Base-by-base conservation (phyloP, 495 filamentous ascomycete species). In the Hypoxylon perforatum region DNA sequence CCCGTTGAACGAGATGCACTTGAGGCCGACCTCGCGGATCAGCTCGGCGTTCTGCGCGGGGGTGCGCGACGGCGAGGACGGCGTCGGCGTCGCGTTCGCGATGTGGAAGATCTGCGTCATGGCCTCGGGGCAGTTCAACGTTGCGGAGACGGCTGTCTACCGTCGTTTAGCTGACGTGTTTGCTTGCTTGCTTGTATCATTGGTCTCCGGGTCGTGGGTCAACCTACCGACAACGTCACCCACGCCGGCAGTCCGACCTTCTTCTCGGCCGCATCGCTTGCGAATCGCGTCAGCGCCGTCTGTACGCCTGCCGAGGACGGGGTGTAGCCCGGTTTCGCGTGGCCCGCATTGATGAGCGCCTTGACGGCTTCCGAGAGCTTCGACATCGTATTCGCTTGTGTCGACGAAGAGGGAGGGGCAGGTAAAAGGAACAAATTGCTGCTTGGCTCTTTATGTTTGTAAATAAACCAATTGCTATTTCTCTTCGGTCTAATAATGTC, bases 1-100 rank as follows among this genome's bases (percentile, higher is more conserved):
- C 38, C 91, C 91, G 76, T 94, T 94, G 82, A 94, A 92, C 44
- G 85, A 86, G 72, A 94, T 92, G 75, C 90, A 93, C 74, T 94
- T 94, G 41, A 94, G 81, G 2, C 89, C 91, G 67, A 92, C 83
- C 69, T 92, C 91, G 66, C 91, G 87, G 82, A 94, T 91, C 17
- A 92, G 75, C 73, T 92, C 90, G 45, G 90, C 90, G 6, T 85
- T 83, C 38, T 81, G 76, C n/a, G 88, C 77, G 19, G 80, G 72
- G 18, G 79, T 75, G 42, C 89, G 81, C 25, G 72, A 70, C n/a
- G 53, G 18, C 15, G 53, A 30, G 10, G 56, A 33, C 3, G 57
- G 22, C 2, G 54, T 60, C 0, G 61, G 14, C n/a, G 36, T 50
- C 1, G 63, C 35, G 64, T 73, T 75, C 3, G 72, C 72, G 0